phyloP scores from a whole-genome alignment of 495 filamentous ascomycete species.

The Astrothelium subdiscretum region DNA sequence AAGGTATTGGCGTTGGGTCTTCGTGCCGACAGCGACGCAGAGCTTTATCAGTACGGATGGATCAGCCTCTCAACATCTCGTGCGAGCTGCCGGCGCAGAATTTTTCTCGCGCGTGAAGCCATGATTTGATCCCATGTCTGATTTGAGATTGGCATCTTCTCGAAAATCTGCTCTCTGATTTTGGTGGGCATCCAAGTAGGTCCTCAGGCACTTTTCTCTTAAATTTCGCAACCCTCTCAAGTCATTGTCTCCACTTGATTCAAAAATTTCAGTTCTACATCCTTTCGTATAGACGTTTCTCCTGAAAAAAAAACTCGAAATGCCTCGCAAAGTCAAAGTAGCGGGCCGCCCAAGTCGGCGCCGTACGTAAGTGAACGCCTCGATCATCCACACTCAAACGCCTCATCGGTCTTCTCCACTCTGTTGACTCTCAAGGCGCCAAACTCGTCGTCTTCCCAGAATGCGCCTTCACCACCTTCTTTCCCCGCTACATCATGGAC shows the following conservation, averaged over 20 bases:
- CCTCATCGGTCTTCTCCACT: constrained; percentile 32
- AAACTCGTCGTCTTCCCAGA: constrained; percentile 39
- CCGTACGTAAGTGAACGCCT: constrained; percentile 3
- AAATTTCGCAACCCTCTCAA: not conserved
- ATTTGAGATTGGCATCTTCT: too few species aligned
- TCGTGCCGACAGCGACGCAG: not conserved
- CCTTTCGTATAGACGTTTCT: too few species aligned
- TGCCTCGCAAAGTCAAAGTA: constrained; percentile 12
- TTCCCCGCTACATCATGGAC: constrained; percentile 34
- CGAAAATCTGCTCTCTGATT: not conserved
- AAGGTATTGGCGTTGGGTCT: not conserved
- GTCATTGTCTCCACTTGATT: not conserved
- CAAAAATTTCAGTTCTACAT: too few species aligned
- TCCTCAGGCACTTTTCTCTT: not conserved
- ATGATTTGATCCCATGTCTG: too few species aligned
- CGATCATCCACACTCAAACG: constrained; percentile 29
- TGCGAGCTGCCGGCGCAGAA: too few species aligned
- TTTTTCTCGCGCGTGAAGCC: too few species aligned
- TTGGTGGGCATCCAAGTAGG: too few species aligned
- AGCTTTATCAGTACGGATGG: not conserved
- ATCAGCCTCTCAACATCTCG: too few species aligned
- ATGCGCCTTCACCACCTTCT: constrained; percentile 39
- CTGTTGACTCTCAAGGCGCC: constrained; percentile 27
- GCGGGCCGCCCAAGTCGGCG: constrained; percentile 16
- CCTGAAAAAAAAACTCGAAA: constrained; percentile 3